Percentiles rank a stretch among this genome's conserved stretches.
phyloP scores from a whole-genome alignment of 495 filamentous ascomycete species.

The Lophiostoma macrostomum region DNA sequence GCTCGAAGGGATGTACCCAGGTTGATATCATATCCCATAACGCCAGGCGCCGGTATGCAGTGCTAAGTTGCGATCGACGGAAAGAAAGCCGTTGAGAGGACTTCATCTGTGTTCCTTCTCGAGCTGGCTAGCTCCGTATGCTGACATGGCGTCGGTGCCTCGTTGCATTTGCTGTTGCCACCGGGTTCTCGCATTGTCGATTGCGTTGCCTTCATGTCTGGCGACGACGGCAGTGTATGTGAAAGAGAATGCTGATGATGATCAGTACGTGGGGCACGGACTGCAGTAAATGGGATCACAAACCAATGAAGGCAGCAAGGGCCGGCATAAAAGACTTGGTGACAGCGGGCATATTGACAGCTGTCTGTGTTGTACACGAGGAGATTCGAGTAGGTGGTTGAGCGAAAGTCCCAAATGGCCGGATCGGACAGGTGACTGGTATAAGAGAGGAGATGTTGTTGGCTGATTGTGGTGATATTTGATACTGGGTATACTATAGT shows the following conservation, averaged over 20 bases:
- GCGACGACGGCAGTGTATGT: constrained; percentile 24
- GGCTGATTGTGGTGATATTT: too few species aligned
- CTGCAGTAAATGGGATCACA: too few species aligned
- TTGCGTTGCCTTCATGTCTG: constrained; percentile 12
- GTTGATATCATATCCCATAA: too few species aligned
- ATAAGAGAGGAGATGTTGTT: neutral
- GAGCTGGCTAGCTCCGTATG: neutral
- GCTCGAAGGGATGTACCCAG: too few species aligned
- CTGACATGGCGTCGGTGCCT: constrained; percentile 17
- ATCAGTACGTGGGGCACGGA: neutral
- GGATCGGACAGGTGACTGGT: neutral
- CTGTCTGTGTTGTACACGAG: neutral
- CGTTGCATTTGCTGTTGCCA: constrained; percentile 21
- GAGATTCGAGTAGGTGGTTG: neutral
- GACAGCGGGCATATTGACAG: constrained; percentile 20
- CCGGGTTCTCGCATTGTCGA: constrained; percentile 19
- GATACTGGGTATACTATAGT: too few species aligned
- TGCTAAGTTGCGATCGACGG: too few species aligned
- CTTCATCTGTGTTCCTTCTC: neutral
- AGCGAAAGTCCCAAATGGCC: neutral
- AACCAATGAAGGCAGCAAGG: constrained; percentile 23
- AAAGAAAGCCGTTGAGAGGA: neutral
- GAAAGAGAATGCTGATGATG: constrained; percentile 14
- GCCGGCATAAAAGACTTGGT: constrained; percentile 22
- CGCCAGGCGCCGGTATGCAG: too few species aligned